phyloP scores from a whole-genome alignment of 2,329 filamentous ascomycete species.

The Fusarium udum region DNA sequence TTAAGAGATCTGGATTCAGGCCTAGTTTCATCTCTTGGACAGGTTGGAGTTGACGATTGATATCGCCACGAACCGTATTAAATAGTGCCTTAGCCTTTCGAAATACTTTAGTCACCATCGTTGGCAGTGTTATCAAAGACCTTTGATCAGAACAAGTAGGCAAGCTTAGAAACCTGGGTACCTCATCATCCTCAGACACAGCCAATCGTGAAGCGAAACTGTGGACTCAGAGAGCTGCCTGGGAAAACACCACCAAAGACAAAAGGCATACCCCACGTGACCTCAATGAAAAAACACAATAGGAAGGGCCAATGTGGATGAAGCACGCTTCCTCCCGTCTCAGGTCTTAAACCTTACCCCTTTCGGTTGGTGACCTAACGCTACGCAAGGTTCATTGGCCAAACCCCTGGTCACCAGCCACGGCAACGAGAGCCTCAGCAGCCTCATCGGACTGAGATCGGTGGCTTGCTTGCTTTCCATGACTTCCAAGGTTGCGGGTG shows the following conservation, averaged over 20 bases:
- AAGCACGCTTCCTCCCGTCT: conserved; percentile 29
- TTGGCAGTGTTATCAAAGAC: background rate
- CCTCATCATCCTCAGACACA: background rate
- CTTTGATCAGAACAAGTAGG: background rate
- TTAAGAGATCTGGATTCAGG: conserved; percentile 35
- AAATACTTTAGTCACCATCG: background rate
- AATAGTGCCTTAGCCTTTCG: background rate
- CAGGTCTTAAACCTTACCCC: conserved; percentile 7
- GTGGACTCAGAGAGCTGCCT: background rate
- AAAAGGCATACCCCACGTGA: conserved; percentile 12
- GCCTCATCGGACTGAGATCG: conserved; percentile 36
- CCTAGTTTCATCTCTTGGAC: conserved; percentile 44
- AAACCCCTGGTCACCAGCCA: conserved; percentile 34
- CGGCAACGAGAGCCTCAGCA: conserved; percentile 40
- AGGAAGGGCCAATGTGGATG: conserved; percentile 1
- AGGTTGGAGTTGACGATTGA: conserved; percentile 13
- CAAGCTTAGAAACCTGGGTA: background rate
- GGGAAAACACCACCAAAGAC: background rate
- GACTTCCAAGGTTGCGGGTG: conserved; percentile 9
- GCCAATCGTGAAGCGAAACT: background rate
- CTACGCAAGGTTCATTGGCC: conserved; percentile 17
- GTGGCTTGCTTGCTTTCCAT: conserved; percentile 29
- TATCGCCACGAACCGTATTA: background rate
- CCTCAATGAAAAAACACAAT: background rate
- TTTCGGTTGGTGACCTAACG: background rate